Conservation (phyloP, 108 stramenopile genomes). For the Skeletonema costatum region DNA sequence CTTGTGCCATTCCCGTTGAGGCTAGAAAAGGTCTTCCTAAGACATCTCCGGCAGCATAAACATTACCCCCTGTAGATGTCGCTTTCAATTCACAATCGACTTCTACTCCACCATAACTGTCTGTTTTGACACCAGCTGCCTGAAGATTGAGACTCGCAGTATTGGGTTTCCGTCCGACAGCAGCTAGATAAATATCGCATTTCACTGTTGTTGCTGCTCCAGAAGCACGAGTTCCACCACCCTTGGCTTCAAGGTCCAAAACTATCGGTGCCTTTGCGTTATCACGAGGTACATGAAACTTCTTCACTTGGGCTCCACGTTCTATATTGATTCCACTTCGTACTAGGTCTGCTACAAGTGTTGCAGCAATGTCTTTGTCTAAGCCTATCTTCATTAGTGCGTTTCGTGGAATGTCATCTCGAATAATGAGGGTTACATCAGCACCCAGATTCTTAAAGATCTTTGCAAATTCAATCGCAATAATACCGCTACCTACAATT, state of each 20-base stretch:
- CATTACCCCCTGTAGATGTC: conserved; percentile 54
- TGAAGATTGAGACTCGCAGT: conserved; percentile 67
- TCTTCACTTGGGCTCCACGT: conserved; percentile 65
- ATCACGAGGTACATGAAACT: conserved; percentile 55
- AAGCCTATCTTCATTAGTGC: conserved; percentile 84
- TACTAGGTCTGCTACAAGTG: conserved; percentile 45
- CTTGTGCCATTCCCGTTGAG: conserved; percentile 82
- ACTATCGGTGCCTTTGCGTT: conserved; percentile 59
- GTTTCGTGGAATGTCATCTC: conserved; percentile 66
- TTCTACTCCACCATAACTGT: conserved; percentile 70
- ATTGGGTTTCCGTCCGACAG: conserved; percentile 81
- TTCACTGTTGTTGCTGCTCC: conserved; percentile 53
- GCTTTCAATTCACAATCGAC: conserved; percentile 62
- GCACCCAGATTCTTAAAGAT: conserved; percentile 80
- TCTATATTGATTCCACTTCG: conserved; percentile 70
- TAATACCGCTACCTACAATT: conserved; percentile 78
- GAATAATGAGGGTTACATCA: conserved; percentile 80
- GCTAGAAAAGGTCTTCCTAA: conserved; percentile 82
- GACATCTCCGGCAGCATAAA: conserved; percentile 87
- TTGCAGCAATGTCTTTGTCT: conserved; percentile 70
- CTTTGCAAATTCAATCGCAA: conserved; percentile 87
- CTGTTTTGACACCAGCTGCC: conserved; percentile 70
- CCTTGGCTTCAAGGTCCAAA: conserved; percentile 60
- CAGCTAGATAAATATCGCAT: conserved; percentile 78
- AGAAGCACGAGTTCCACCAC: conserved; percentile 46